Conservation (phyloP, 2,329 filamentous ascomycete species). For the Colletotrichum sansevieriae region DNA sequence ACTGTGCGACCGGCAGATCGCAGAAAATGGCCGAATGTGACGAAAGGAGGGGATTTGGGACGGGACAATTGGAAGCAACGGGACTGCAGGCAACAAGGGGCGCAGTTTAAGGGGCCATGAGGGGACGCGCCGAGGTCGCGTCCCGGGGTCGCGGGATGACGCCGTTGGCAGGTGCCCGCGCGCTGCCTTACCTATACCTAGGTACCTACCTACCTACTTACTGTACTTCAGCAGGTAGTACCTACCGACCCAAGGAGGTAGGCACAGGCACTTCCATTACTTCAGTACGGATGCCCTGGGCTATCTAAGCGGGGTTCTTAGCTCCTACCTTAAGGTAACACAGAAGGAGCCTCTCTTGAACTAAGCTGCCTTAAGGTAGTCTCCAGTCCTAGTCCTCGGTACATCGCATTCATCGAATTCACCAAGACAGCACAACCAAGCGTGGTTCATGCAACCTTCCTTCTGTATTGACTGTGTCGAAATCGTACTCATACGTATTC, state of each 20-base stretch:
- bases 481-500: conserved; percentile 43
- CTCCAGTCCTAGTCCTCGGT: too few relatives aligned
- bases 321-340: too few relatives aligned
- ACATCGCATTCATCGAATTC: neutral
- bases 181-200: too few relatives aligned
- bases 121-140: neutral
- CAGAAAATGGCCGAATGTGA: neutral
- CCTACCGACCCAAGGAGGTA: too few relatives aligned
- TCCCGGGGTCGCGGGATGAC: neutral
- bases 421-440: neutral
- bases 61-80: conserved; percentile 35
- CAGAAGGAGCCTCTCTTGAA: neutral
- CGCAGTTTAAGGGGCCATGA: neutral
- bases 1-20: conserved; percentile 5
- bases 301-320: too few relatives aligned
- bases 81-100: neutral
- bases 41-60: conserved; percentile 8
- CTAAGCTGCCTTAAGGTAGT: neutral
- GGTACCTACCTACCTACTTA: too few relatives aligned
- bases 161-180: neutral
- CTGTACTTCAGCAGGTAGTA: too few relatives aligned
- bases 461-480: conserved; percentile 40
- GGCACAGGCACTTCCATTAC: too few relatives aligned
- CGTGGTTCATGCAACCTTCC: conserved; percentile 18
- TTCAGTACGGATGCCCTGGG: too few relatives aligned